phyloP scores from a whole-genome alignment of 768 basidiomycete species.

The Suillus decipiens region DNA sequence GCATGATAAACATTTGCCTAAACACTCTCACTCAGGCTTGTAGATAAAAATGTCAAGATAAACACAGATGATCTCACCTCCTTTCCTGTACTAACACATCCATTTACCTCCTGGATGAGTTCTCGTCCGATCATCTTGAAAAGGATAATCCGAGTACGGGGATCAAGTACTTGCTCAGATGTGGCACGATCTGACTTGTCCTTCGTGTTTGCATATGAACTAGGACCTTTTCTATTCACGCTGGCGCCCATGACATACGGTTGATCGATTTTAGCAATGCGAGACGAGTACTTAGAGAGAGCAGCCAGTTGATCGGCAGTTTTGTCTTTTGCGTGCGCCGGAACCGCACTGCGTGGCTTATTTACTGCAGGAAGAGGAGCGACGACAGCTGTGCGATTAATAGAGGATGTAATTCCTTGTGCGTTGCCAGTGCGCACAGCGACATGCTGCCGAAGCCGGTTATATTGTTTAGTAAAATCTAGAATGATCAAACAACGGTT shows the following conservation, averaged over 20 bases:
- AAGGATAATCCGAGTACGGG: conserved; percentile 89
- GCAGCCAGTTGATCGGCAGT: conserved; percentile 73
- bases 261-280: conserved; percentile 71
- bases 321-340: conserved; percentile 50
- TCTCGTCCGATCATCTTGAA: conserved; percentile 96
- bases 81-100: conserved; percentile 97
- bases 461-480: conserved; percentile 99
- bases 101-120: conserved; percentile 87
- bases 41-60: conserved; percentile 13
- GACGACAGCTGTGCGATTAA: conserved; percentile 49
- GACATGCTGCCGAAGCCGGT: conserved; percentile 89
- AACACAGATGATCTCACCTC: conserved; percentile 57
- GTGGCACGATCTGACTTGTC: conserved; percentile 98
- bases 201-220: conserved; percentile 83
- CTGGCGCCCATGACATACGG: conserved; percentile 71
- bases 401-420: conserved; percentile 56
- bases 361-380: conserved; percentile 74
- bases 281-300: conserved; percentile 74
- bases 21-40: conserved; percentile 29
- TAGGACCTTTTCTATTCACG: conserved; percentile 91
- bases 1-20: conserved; percentile 97
- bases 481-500: conserved; percentile 11
- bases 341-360: conserved; percentile 46
- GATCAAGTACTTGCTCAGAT: conserved; percentile 94
- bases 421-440: conserved; percentile 77